A percentile compares a stretch with the other conserved stretches of the same genome.
These are phyloP conservation scores for Aspergillus pseudonomiae DNA, from an alignment of 2,329 filamentous ascomycete species.

Conservation along the genomic window DNA sequence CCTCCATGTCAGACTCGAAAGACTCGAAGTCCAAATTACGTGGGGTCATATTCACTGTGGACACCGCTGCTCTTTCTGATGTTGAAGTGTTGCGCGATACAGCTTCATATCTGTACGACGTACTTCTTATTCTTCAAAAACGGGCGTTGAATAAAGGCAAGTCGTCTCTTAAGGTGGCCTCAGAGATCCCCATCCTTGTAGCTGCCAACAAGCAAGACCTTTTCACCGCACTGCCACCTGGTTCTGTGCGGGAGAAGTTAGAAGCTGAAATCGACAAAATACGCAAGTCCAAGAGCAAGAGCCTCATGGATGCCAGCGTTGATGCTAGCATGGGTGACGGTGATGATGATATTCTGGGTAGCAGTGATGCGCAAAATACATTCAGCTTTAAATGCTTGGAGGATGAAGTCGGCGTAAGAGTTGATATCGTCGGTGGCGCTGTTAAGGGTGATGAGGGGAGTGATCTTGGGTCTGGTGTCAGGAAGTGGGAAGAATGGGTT, in stretches of 20 bases:
- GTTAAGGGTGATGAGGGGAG: constrained; percentile 59
- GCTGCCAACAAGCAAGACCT: constrained; percentile 95
- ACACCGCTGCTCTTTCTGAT: constrained; percentile 68
- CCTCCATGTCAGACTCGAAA: constrained; percentile 35
- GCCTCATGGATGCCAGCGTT: constrained; percentile 79
- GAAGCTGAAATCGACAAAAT: constrained; percentile 82
- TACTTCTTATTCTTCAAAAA: constrained; percentile 81
- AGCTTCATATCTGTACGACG: constrained; percentile 84
- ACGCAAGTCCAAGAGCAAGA: constrained; percentile 74
- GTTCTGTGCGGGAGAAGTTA: constrained; percentile 72
- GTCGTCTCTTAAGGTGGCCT: constrained; percentile 57
- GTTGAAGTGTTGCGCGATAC: constrained; percentile 64
- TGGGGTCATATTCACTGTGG: constrained; percentile 85
- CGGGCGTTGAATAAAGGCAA: constrained; percentile 59
- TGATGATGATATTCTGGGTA: constrained; percentile 83
- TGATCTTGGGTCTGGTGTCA: constrained; percentile 68
- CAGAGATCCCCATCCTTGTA: constrained; percentile 73
- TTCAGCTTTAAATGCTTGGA: constrained; percentile 83
- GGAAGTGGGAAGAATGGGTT: constrained; percentile 91
- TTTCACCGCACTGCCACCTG: constrained; percentile 84
- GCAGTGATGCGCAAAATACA: constrained; percentile 73
- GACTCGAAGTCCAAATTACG: constrained; percentile 53
- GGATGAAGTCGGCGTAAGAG: constrained; percentile 73
- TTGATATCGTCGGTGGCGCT: constrained; percentile 73
- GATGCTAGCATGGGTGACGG: constrained; percentile 58